These are phyloP conservation scores for Solanum acaule DNA, from an alignment of 257 asterid species.

Conservation along the genomic window DNA sequence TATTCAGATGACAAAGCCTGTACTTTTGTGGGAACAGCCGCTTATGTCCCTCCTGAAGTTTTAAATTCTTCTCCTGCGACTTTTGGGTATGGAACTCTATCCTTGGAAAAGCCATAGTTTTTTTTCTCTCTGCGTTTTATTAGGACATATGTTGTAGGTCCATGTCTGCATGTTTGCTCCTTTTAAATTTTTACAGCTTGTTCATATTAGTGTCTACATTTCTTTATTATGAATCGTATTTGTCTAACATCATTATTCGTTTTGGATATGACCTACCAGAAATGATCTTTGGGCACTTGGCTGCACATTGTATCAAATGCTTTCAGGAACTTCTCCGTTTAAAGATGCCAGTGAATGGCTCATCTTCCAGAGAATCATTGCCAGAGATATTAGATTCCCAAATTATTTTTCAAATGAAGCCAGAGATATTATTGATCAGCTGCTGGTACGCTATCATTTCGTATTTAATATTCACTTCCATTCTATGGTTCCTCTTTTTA, in stretches of 20 bases:
- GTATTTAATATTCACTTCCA: background rate
- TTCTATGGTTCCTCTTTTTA: background rate
- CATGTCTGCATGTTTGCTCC: background rate
- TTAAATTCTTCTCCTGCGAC: constrained; percentile 97
- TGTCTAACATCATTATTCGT: background rate
- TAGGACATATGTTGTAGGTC: background rate
- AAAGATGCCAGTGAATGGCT: constrained; percentile 99
- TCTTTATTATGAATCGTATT: background rate
- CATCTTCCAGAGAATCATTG: constrained; percentile 85
- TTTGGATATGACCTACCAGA: constrained; percentile 34
- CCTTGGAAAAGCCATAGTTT: background rate
- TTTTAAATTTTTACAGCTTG: background rate
- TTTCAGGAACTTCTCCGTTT: constrained; percentile 95
- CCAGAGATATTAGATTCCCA: constrained; percentile 93
- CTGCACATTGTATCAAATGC: constrained; percentile 97
- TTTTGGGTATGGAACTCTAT: constrained; percentile 40
- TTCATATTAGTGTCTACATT: background rate
- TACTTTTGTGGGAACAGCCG: constrained; percentile 99
- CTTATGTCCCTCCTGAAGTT: constrained; percentile 98
- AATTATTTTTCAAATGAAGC: constrained; percentile 76
- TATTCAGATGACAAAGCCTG: constrained; percentile 91
- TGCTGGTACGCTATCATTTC: constrained; percentile 54
- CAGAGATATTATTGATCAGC: constrained; percentile 74
- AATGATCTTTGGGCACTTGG: constrained; percentile 99
- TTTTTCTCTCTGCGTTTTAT: background rate